Percentiles rank a stretch among this genome's conserved stretches.
phyloP scores from a whole-genome alignment of 129 eudicot genomes.

The Pulicaria dysenterica region DNA sequence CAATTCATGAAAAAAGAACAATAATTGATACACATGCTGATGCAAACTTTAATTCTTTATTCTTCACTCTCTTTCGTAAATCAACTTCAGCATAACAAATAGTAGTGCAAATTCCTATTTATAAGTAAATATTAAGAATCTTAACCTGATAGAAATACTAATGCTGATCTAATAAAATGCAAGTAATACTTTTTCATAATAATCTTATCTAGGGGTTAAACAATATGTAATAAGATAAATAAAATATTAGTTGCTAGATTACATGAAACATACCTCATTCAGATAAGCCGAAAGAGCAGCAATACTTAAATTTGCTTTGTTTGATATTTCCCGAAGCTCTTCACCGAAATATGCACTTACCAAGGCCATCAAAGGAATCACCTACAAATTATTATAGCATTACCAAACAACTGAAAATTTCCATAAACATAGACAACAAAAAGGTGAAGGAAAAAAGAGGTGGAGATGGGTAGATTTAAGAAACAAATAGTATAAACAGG shows the following conservation, averaged over 20 bases:
- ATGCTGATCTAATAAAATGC: neutral
- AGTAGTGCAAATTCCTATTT: slow-evolving; percentile 7
- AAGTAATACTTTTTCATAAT: neutral
- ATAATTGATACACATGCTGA: neutral
- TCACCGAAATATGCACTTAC: slow-evolving; percentile 69
- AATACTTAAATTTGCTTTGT: slow-evolving; percentile 65
- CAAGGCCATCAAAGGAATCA: slow-evolving; percentile 72
- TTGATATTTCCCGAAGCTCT: slow-evolving; percentile 75
- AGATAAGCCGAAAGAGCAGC: slow-evolving; percentile 85
- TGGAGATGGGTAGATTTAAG: neutral
- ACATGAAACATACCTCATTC: slow-evolving; percentile 65
- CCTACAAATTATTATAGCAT: slow-evolving; percentile 45
- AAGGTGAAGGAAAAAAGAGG: neutral
- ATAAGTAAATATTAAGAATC: neutral
- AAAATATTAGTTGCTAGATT: slow-evolving; percentile 2
- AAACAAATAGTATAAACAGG: neutral
- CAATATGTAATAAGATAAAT: neutral
- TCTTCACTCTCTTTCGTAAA: neutral
- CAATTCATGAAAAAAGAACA: neutral
- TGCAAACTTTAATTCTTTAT: neutral
- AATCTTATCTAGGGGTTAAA: neutral
- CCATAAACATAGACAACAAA: slow-evolving; percentile 2
- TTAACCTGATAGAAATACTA: neutral
- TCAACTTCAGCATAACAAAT: neutral
- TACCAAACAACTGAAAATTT: slow-evolving; percentile 9